These are phyloP conservation scores for Chalaropsis ovoidea DNA, from an alignment of 2,329 filamentous ascomycete genomes.

Conservation along the genomic window DNA sequence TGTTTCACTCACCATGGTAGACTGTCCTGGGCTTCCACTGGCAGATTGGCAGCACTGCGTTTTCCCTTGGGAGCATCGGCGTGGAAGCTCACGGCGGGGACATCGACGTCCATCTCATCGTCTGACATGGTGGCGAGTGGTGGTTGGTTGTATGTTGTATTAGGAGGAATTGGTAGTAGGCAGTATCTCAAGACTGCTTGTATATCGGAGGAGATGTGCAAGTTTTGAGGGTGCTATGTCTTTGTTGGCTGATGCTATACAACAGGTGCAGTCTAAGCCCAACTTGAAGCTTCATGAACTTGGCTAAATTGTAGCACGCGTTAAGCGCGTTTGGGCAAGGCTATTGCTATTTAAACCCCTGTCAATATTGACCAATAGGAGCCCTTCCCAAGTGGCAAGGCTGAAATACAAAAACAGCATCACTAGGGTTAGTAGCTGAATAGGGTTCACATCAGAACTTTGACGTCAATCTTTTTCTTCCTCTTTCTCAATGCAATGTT, in stretches of 20 bases:
- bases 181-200: no score
- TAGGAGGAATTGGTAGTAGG: background rate
- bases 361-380: background rate
- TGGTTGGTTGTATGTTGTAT: no score
- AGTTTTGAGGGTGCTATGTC: background rate
- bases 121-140: constrained; percentile 43
- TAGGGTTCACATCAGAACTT: background rate
- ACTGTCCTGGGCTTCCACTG: constrained; percentile 85
- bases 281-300: constrained; percentile 2
- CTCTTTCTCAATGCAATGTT: background rate
- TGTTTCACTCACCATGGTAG: constrained; percentile 65
- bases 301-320: constrained; percentile 8
- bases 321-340: constrained; percentile 16
- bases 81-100: constrained; percentile 52
- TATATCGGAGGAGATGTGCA: background rate
- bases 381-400: background rate
- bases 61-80: constrained; percentile 78
- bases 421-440: background rate
- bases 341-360: constrained; percentile 15
- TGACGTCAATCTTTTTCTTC: constrained; percentile 5
- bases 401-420: background rate
- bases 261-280: background rate
- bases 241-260: background rate
- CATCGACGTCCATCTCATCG: constrained; percentile 54
- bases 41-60: constrained; percentile 81